Evolutionary conservation across 129 eudicot genomes (phyloP), one percentile per base, ranked within the genome.

Genomic region (Arctium lappa): DNA sequence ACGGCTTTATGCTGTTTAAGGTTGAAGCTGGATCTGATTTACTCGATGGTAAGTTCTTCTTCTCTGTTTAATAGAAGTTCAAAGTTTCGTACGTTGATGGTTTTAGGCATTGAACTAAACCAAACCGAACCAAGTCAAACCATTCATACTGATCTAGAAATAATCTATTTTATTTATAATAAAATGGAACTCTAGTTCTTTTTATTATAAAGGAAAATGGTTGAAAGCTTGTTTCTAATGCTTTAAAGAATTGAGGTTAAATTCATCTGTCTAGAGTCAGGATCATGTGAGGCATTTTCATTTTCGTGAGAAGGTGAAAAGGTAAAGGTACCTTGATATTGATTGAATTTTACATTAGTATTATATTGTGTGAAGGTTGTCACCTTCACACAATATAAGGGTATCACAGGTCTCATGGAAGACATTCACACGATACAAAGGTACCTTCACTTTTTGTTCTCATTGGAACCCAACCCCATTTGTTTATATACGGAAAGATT

Each of bases 1-100:
- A 29, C 85, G 97, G 78, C 89, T 95, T 15, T 95, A 91, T 83
- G 90, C 97, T 78, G 99, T 95, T 66, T 94, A 85, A 85, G 36
- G 53, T 46, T 39, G 63, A 44, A 71, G 79, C 56, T 46, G 78
- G 27, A 75, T 73, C 81, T 73, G 50, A 15, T 82, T 42, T 69
- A 68, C 80, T 40, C 77, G 76, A 80, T 66, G 80, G 88, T 86
- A 80, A 77, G 89, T 70, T 79, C 6, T 72, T 81, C 32, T 77
- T 73, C 71, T 73, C 38, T 11, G 63, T 72, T 56, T 1, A 40
- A 7, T 16, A 32, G 5, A 70, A 70, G 50, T 31, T 70, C 32
- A 56, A 66, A 4, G 18, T 50, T n/a, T 22, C 34, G 34, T 34
- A 63, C 48, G 5, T 22, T 22, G 27, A 22, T 65, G 85, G 48